Conservation (phyloP, 1,139 yeast species). For the Yarrowia galli region DNA sequence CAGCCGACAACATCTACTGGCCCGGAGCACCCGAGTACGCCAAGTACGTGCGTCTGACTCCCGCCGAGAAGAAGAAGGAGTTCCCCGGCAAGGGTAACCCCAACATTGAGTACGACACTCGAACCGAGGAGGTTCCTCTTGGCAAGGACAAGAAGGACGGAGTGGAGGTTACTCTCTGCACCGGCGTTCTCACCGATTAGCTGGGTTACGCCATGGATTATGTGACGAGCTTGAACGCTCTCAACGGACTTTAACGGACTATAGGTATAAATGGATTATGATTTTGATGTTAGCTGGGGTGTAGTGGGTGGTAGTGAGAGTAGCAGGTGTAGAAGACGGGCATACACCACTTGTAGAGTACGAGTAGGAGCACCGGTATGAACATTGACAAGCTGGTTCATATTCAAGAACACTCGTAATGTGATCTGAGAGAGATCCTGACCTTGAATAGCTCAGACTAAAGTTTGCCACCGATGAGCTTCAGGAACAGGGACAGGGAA, state of each 20-base stretch:
- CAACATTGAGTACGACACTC: slow-evolving; percentile 35
- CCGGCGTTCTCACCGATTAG: slow-evolving; percentile 26
- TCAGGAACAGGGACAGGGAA: too few relatives aligned
- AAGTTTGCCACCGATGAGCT: too few relatives aligned
- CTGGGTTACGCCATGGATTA: slow-evolving; percentile 38
- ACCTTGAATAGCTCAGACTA: too few relatives aligned
- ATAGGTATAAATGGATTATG: not conserved
- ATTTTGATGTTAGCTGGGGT: not conserved
- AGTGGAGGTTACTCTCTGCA: slow-evolving; percentile 33
- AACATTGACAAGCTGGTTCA: too few relatives aligned
- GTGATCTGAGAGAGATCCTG: too few relatives aligned
- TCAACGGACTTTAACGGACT: slow-evolving; percentile 10
- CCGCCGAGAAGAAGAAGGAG: slow-evolving; percentile 22
- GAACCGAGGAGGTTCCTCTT: slow-evolving; percentile 28
- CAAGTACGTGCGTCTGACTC: slow-evolving; percentile 34
- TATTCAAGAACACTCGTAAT: too few relatives aligned
- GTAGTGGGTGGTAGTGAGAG: too few relatives aligned
- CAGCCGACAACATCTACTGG: slow-evolving; percentile 37
- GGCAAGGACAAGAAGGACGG: slow-evolving; percentile 24
- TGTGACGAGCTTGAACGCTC: slow-evolving; percentile 4
- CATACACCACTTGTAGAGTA: too few relatives aligned
- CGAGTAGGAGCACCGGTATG: too few relatives aligned
- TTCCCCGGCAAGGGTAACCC: slow-evolving; percentile 34
- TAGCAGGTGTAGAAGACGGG: too few relatives aligned
- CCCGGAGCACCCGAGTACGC: slow-evolving; percentile 39